phyloP scores from a whole-genome alignment of 1,139 yeast genomes.

The Zygoascus meyerae region DNA sequence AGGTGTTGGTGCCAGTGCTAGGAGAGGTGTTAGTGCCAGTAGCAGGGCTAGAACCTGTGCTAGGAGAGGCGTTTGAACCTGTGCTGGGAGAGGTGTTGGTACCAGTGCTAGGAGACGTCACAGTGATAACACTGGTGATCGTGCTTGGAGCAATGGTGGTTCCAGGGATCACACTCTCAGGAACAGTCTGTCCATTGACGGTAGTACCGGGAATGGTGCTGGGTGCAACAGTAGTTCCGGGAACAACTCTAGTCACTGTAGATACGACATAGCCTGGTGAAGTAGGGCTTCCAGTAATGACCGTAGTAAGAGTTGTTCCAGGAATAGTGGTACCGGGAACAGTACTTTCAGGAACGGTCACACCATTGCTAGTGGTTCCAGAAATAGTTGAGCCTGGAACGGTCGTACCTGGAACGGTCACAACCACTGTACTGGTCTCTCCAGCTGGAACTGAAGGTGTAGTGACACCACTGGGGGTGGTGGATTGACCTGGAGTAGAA shows the following conservation, averaged over 20 bases:
- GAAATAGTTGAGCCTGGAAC: constrained; percentile 16
- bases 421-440: constrained; percentile 11
- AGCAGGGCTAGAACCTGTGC: neutral
- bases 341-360: constrained; percentile 11
- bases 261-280: neutral
- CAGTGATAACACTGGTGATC: constrained; percentile 12
- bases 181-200: constrained; percentile 20
- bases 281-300: constrained; percentile 14
- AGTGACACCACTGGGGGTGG: constrained; percentile 5
- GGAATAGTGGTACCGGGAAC: constrained; percentile 18
- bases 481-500: constrained; percentile 5
- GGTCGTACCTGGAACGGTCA: constrained; percentile 15
- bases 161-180: constrained; percentile 18
- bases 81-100: constrained; percentile 5
- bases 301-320: constrained; percentile 15
- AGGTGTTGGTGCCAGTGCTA: constrained; percentile 6
- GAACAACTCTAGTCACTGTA: constrained; percentile 10
- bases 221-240: constrained; percentile 17
- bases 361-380: constrained; percentile 10
- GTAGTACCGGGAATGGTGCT: constrained; percentile 18
- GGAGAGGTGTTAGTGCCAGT: constrained; percentile 4
- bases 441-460: constrained; percentile 6
- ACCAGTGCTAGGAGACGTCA: constrained; percentile 15
- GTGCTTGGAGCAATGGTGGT: constrained; percentile 16
- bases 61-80: neutral